Conservation (phyloP, 2,329 filamentous ascomycete genomes). For the Xylaria sp. region DNA sequence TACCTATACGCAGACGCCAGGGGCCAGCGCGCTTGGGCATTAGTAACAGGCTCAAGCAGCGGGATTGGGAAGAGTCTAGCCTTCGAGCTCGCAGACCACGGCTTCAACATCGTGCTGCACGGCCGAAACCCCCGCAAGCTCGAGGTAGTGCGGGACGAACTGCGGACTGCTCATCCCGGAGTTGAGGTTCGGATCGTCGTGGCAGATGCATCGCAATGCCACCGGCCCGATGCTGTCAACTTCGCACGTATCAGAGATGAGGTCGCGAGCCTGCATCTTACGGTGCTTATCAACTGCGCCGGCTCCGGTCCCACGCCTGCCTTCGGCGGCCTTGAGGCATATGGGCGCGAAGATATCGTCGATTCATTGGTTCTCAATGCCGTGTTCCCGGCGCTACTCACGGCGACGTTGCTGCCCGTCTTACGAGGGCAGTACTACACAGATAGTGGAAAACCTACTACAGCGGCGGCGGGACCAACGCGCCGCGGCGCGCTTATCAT, state of each 20-base stretch:
- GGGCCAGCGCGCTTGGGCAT: constrained; percentile 45
- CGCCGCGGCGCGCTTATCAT: constrained; percentile 26
- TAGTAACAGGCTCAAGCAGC: constrained; percentile 57
- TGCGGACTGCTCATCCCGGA: constrained; percentile 45
- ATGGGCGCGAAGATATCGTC: constrained; percentile 45
- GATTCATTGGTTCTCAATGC: constrained; percentile 50
- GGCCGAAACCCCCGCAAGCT: constrained; percentile 55
- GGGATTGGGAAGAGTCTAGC: constrained; percentile 58
- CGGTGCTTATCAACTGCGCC: constrained; percentile 58
- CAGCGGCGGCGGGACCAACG: too few relatives aligned
- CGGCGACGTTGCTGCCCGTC: constrained; percentile 30
- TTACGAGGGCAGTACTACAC: constrained; percentile 20
- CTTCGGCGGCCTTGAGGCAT: constrained; percentile 43
- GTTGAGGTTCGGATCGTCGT: constrained; percentile 47
- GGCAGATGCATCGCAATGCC: constrained; percentile 47
- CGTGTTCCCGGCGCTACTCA: constrained; percentile 28
- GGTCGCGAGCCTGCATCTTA: constrained; percentile 47
- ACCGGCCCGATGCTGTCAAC: constrained; percentile 18
- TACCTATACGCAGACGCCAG: constrained; percentile 31
- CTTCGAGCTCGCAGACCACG: constrained; percentile 52
- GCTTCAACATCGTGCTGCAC: constrained; percentile 62
- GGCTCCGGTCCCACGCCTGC: constrained; percentile 45
- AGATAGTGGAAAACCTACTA: neutral
- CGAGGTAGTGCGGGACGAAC: constrained; percentile 41
- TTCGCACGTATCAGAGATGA: constrained; percentile 24